Evolutionary conservation across 192 early-diverging fungal genomes (phyloP).

Genomic region (Backusella tarrabulga): DNA sequence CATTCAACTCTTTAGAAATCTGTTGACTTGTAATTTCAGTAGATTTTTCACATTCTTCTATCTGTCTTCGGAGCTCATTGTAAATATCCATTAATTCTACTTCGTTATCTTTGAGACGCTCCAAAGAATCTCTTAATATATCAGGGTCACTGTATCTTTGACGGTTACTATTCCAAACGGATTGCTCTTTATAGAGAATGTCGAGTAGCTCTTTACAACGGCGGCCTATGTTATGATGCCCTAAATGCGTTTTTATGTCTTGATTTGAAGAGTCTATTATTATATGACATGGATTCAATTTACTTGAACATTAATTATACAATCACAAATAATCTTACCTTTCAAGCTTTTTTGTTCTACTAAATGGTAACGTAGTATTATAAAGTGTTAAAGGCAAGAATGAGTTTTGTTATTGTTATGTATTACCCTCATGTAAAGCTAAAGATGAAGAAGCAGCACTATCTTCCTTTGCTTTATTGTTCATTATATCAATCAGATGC

Average conservation of each 20-base stretch:
- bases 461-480: not conserved
- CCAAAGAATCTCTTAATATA: not conserved
- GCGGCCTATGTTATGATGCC: not conserved
- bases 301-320: not conserved
- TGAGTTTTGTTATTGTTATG: not conserved
- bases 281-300: not conserved
- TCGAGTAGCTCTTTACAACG: not conserved
- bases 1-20: not conserved
- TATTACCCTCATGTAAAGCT: not conserved
- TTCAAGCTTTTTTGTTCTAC: not conserved
- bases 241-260: not conserved
- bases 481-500: not conserved
- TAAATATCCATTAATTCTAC: not conserved
- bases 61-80: not conserved
- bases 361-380: not conserved
- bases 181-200: slow-evolving; percentile 6
- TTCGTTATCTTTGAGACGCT: not conserved
- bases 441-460: not conserved
- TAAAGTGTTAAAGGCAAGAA: not conserved
- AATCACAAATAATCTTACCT: not conserved
- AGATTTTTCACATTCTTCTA: not conserved
- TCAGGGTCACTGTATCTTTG: not conserved
- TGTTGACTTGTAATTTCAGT: not conserved
- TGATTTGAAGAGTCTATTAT: not conserved
- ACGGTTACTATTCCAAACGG: not conserved